Evolutionary conservation across 139 green algal species (phyloP).

Genomic region (Tetraselmis striata): DNA sequence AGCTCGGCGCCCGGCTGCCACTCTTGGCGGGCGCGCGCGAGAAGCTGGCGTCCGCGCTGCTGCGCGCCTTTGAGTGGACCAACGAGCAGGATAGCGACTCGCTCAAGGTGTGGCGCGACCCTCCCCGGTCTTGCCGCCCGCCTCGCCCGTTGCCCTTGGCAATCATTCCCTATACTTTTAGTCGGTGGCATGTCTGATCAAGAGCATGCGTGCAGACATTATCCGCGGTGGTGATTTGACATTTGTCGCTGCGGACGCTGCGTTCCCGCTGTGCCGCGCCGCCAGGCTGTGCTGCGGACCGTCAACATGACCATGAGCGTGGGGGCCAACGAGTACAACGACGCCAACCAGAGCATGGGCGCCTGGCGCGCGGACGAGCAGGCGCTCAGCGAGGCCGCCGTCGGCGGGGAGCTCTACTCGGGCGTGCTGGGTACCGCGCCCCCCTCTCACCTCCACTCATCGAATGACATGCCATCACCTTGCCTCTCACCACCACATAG

Average conservation of each 20-base stretch:
- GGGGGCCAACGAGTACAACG: conserved; percentile 14
- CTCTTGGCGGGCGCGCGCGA: conserved; percentile 11
- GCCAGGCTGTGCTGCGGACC: not conserved
- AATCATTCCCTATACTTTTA: too few species aligned
- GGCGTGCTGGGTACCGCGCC: not conserved
- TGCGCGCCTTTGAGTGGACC: conserved; percentile 7
- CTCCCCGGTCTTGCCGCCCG: too few species aligned
- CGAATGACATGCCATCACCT: too few species aligned
- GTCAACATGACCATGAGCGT: conserved; percentile 5
- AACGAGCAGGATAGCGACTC: not conserved
- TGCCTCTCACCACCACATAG: too few species aligned
- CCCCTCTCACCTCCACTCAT: not conserved
- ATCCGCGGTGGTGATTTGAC: too few species aligned
- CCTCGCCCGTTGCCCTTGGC: too few species aligned
- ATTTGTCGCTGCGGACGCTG: too few species aligned
- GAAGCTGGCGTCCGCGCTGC: conserved; percentile 18
- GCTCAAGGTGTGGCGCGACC: not conserved
- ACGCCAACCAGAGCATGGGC: conserved; percentile 10
- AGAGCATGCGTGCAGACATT: too few species aligned
- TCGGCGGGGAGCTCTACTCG: conserved; percentile 28
- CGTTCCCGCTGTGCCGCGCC: too few species aligned
- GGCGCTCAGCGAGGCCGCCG: conserved; percentile 30
- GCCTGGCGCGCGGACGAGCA: conserved; percentile 39
- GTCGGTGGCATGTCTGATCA: too few species aligned
- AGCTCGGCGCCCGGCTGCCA: not conserved